These are phyloP conservation scores for Annulohypoxylon nitens DNA, from an alignment of 495 filamentous ascomycete genomes.

Conservation along the genomic window DNA sequence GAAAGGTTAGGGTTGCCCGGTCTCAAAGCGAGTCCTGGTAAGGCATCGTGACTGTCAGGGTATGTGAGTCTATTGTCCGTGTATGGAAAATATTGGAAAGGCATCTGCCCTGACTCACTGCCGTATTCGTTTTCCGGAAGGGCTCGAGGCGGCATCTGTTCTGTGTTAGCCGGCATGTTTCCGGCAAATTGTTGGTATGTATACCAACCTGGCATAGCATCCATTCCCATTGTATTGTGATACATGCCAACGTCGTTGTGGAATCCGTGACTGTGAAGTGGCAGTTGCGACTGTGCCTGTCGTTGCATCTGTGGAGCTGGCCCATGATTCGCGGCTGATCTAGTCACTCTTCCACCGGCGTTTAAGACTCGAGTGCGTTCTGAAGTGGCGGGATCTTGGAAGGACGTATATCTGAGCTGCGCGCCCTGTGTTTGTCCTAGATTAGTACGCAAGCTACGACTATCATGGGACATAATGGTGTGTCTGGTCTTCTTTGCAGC, in stretches of 20 bases:
- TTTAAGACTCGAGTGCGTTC: slow-evolving; percentile 13
- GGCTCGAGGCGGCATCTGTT: slow-evolving; percentile 34
- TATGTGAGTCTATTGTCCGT: slow-evolving; percentile 27
- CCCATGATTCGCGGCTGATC: slow-evolving; percentile 31
- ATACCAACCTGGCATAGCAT: slow-evolving; percentile 39
- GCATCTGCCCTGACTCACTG: slow-evolving; percentile 46
- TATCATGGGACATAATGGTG: slow-evolving; percentile 13
- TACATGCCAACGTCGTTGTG: slow-evolving; percentile 18
- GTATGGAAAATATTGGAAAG: background rate
- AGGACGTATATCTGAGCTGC: background rate
- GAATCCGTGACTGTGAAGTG: slow-evolving; percentile 46
- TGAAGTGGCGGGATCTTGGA: background rate
- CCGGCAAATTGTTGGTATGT: slow-evolving; percentile 20
- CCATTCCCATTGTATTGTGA: slow-evolving; percentile 19
- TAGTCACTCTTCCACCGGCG: slow-evolving; percentile 26
- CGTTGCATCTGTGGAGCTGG: slow-evolving; percentile 32
- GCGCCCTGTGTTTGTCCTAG: slow-evolving; percentile 19
- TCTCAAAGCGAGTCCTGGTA: slow-evolving; percentile 46
- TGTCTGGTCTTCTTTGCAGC: slow-evolving; percentile 42
- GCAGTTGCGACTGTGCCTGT: slow-evolving; percentile 35
- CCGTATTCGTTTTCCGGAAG: slow-evolving; percentile 36
- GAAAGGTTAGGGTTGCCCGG: slow-evolving; percentile 50
- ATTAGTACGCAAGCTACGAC: slow-evolving; percentile 25
- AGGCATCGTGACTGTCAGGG: slow-evolving; percentile 40
- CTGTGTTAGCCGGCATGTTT: slow-evolving; percentile 41